phyloP scores from a whole-genome alignment of 176 grass and related monocot species.

The Oryza glaberrima region DNA sequence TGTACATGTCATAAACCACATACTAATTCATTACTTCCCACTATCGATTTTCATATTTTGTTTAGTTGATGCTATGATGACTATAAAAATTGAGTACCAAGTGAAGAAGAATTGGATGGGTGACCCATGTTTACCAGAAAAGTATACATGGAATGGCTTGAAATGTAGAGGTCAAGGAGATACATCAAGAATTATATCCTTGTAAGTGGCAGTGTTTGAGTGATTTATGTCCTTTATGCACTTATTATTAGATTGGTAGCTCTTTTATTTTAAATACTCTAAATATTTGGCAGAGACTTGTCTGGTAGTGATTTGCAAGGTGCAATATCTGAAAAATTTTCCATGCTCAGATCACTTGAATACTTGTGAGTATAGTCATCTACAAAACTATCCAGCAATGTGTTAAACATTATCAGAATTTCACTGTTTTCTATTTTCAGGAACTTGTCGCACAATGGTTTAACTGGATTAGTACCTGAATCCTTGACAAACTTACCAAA shows the following conservation, averaged over 20 bases:
- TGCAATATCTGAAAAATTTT: constrained; percentile 11
- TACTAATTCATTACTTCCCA: too few species aligned
- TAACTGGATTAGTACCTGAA: constrained; percentile 2
- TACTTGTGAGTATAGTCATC: background rate
- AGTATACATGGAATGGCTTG: background rate
- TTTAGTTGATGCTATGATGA: background rate
- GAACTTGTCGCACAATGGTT: background rate
- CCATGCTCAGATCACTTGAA: background rate
- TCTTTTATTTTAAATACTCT: too few species aligned
- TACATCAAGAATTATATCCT: too few species aligned
- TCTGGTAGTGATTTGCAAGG: constrained; percentile 13
- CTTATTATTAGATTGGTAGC: too few species aligned
- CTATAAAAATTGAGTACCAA: background rate
- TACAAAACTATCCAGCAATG: too few species aligned
- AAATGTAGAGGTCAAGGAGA: background rate
- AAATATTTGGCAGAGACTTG: background rate
- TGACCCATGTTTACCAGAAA: background rate
- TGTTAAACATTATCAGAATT: too few species aligned
- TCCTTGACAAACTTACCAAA: background rate
- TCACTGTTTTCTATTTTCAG: too few species aligned
- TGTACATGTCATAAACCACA: too few species aligned
- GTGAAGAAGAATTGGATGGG: constrained; percentile 21
- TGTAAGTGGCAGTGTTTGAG: too few species aligned
- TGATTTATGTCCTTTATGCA: too few species aligned
- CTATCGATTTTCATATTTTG: too few species aligned